Base-by-base conservation (phyloP, 805 yeast species). In the Zygoascus ofunaensis region DNA sequence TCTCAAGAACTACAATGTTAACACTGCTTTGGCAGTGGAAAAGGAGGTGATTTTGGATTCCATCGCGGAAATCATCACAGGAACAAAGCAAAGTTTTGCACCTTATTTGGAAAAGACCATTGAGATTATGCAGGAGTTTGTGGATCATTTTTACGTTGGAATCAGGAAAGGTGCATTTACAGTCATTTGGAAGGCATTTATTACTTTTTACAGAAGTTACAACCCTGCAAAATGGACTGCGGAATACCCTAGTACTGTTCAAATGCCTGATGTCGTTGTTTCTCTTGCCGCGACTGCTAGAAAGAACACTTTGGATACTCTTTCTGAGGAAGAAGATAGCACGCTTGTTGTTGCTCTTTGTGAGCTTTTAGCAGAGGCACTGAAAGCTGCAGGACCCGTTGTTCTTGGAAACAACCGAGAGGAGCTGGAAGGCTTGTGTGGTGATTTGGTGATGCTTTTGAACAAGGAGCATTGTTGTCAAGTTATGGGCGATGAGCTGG, bases 1-100 rank as follows among this genome's bases (percentile, higher is more conserved):
- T 41, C 61, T 77, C 46, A 79, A 74, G 49, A 82, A 82, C 57
- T 82, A 82, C 50, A 71, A 86, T 65, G 87, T 92, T 51, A 89
- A 87, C 74, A 83, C 95, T 42, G 97, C 95, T 71, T 78, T 92
- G 56, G 86, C 97, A 53, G 82, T 85, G 56, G 98, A 90, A 69
- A 90, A 90, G 68, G 96, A 89, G 68, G 85, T 87, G 53, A 95
- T 95, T n/a, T 75, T 89, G 38, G 86, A 87, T 58, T 92, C 95
- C 5, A 68, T 87, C 54, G 77, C 85, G 41, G 97, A 92, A 61
- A 76, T 89, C 61, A 95, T 95, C 42, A 65, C 74, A 44, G 96
- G 94, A 55, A 84, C 95, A 40, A 83, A 87, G 59, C 80, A 76
- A 47, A 79, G 79, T 43, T 87, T 90, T 66, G 75, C 80, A 57